Evolutionary conservation across 2,329 filamentous ascomycete species (phyloP), one percentile per base, ranked within the genome.

Genomic region (Paraphoma sp.): DNA sequence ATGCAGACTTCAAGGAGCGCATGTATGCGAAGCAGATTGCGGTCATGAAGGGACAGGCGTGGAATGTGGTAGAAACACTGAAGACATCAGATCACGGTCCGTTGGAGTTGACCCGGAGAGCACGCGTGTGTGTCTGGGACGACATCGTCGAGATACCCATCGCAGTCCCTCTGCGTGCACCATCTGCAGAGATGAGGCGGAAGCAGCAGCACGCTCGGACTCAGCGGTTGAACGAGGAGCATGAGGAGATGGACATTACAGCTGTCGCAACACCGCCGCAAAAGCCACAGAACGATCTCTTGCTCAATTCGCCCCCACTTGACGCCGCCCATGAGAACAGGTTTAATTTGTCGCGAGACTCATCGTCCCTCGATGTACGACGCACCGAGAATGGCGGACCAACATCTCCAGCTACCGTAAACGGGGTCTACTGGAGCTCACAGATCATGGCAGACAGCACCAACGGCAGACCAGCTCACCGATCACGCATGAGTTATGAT

Each of bases 11-110:
- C 77, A 92, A 98, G 75, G 95, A 99, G 79, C 90, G 92, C 78
- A 99, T 99, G 95, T 99, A 97, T 79, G 92, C 92, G n/a, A 88
- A 92, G 64, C 95, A 99, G 73, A 96, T 99, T 59, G 94, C 95
- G 1, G 95, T 99, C 56, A 97, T 99, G 92, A 99, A 99, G 78
- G 95, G 95, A 10, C 95, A 99, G 74, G 95, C 95, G 0, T 99
- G 95, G 93, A 99, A 99, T 73, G 95, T 99, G 0, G 95, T 99
- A 4, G 95, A 99, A 80, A 97, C 95, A 0, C 84, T 99, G 59
- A 99, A 99, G 76, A 91, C 91, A 16, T 83, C 87, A 0, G 95
- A 98, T 71, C 94, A 98, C 72, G 95, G 95, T 0, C 95, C 95
- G 0, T 82, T 99, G 16, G 95, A 98, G 78, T 85, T 99, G 51